A percentile compares a stretch with the other conserved stretches of the same genome.
Conservation (phyloP, 2,329 filamentous ascomycete genomes). For the Chaetomium sp. region DNA sequence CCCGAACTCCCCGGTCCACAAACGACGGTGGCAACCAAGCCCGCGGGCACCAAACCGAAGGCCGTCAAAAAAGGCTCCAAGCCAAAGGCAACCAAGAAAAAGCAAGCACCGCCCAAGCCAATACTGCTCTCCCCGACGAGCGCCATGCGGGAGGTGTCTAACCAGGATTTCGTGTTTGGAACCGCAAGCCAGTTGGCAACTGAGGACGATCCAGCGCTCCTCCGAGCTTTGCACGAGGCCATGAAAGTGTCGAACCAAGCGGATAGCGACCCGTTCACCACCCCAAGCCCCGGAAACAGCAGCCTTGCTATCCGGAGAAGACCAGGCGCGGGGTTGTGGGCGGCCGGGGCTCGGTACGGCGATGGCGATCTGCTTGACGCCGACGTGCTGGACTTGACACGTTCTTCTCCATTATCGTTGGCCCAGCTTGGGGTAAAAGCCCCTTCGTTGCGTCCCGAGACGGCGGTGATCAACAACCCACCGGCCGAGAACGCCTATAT, state of each 20-base stretch:
- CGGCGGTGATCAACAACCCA: neutral
- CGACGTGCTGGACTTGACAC: conserved; percentile 62
- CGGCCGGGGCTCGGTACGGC: conserved; percentile 66
- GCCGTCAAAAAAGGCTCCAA: neutral
- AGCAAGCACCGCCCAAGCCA: conserved; percentile 44
- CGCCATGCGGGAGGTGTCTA: conserved; percentile 64
- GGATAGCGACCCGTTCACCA: conserved; percentile 45
- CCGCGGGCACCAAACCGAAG: conserved; percentile 36
- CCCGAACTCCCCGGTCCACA: conserved; percentile 45
- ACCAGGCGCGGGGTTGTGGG: conserved; percentile 62
- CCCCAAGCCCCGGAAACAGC: conserved; percentile 28
- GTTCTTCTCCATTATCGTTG: conserved; percentile 42
- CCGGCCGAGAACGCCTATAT: conserved; percentile 3
- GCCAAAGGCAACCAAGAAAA: conserved; percentile 41
- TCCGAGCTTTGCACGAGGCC: conserved; percentile 64
- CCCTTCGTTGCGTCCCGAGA: neutral
- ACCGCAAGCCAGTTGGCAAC: conserved; percentile 80
- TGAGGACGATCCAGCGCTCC: conserved; percentile 69
- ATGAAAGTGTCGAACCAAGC: conserved; percentile 60
- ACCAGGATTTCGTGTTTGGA: conserved; percentile 80
- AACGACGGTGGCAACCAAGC: conserved; percentile 38
- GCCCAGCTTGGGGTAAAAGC: conserved; percentile 23
- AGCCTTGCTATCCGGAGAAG: conserved; percentile 25
- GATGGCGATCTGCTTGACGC: conserved; percentile 66
- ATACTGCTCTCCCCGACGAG: conserved; percentile 68